These are phyloP conservation scores for Rhizophagus clarus DNA, from an alignment of 192 early-diverging fungal genomes.

Conservation along the genomic window DNA sequence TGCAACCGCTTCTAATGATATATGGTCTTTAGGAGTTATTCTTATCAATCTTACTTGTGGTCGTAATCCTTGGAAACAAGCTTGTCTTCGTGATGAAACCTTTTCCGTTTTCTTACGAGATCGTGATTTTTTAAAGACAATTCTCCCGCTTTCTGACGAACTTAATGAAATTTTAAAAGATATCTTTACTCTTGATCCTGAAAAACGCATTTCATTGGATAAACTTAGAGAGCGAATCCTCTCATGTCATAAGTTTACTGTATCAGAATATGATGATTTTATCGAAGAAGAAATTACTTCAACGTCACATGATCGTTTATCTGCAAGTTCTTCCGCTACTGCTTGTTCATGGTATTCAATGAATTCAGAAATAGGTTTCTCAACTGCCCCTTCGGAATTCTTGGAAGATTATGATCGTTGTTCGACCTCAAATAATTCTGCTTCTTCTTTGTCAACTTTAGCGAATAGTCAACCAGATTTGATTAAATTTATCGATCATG, in stretches of 20 bases:
- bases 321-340: slow-evolving; percentile 16
- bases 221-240: slow-evolving; percentile 46
- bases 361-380: slow-evolving; percentile 15
- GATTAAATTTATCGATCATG: slow-evolving; percentile 1
- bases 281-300: background rate
- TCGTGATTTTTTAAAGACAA: slow-evolving; percentile 65
- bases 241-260: slow-evolving; percentile 49
- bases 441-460: slow-evolving; percentile 7
- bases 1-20: slow-evolving; percentile 62
- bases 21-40: slow-evolving; percentile 96
- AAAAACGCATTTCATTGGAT: slow-evolving; percentile 43
- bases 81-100: slow-evolving; percentile 66
- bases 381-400: slow-evolving; percentile 3
- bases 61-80: slow-evolving; percentile 75
- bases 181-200: slow-evolving; percentile 51
- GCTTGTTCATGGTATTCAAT: slow-evolving; percentile 27
- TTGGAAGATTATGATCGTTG: slow-evolving; percentile 22
- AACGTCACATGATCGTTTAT: background rate
- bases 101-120: slow-evolving; percentile 55
- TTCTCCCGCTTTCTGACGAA: slow-evolving; percentile 60
- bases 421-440: slow-evolving; percentile 6
- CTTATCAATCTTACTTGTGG: slow-evolving; percentile 80
- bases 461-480: slow-evolving; percentile 22
- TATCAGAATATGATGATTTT: slow-evolving; percentile 26
- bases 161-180: slow-evolving; percentile 57